A percentile compares a stretch with the other conserved stretches of the same genome.
phyloP scores from a whole-genome alignment of 164 flowering plant genomes.

The Chloranthus sessilifolius region DNA sequence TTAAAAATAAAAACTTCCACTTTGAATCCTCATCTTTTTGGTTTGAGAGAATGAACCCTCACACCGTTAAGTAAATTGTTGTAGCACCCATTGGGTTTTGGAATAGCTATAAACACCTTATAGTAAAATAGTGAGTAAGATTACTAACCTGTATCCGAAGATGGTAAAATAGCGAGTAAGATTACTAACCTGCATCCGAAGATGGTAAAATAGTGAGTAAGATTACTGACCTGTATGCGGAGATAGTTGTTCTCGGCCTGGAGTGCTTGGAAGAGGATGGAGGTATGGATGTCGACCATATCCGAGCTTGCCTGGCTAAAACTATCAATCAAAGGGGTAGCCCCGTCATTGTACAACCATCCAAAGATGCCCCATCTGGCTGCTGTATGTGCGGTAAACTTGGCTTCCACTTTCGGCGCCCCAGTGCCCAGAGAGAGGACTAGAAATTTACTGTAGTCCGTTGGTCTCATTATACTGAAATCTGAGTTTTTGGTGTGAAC shows the following conservation, averaged over 20 bases:
- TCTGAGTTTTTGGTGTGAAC: background rate
- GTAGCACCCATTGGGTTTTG: background rate
- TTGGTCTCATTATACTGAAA: background rate
- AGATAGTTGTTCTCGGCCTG: constrained; percentile 2
- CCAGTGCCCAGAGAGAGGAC: constrained; percentile 13
- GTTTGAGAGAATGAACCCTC: background rate
- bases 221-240: constrained; percentile 6
- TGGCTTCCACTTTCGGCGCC: background rate
- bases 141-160: background rate
- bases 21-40: background rate
- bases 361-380: constrained; percentile 7
- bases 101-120: background rate
- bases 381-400: constrained; percentile 6
- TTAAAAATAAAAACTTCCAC: background rate
- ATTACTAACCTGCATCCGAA: background rate
- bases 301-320: constrained; percentile 8
- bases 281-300: constrained; percentile 13
- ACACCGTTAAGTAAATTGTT: background rate
- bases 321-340: constrained; percentile 4
- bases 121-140: background rate
- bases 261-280: constrained; percentile 7
- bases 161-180: background rate
- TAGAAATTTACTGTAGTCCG: constrained; percentile 7
- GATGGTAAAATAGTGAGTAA: background rate
- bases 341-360: constrained; percentile 1